Evolutionary conservation across 140 eudicot genomes (phyloP), one percentile per base, ranked within the genome.

Genomic region (Bidens hawaiensis): DNA sequence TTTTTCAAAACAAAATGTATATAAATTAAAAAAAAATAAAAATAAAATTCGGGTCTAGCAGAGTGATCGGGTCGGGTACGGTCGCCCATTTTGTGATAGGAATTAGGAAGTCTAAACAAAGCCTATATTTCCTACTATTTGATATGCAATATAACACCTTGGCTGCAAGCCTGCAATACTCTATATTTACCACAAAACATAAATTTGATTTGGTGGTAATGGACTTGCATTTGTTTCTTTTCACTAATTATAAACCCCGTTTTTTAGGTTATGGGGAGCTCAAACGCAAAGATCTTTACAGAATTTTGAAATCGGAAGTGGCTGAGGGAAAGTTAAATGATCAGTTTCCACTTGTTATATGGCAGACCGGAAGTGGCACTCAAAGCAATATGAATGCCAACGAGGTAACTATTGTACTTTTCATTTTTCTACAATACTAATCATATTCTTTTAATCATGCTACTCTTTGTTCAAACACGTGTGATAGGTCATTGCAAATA

Each of bases 351-450:
- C 74, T 91, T 60, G 98, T 91, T 24, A 82, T 91, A 42, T 91
- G 98, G 98, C 98, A 91, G 73, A 91, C 98, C 56, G n/a, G n/a
- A n/a, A n/a, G n/a, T n/a, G n/a, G n/a, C n/a, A n/a, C n/a, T n/a
- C n/a, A n/a, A n/a, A 91, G 96, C 64, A 91, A 91, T 70, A 87
- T 91, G 99, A 93, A 93, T 51, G 99, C 99, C 61, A 93, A 93
- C 33, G 99, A 91, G 98, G 98, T 91, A 63, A 62, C 55, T 28
- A 33, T 17, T 3, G 19, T 22, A 15, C 16, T 18, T 30, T 14
- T 23, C 33, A 10, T 16, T 68, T 34, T 1, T 40, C 48, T 22
- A 46, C 30, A 28, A 11, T 27, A 47, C 13, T 27, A 24, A 0
- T 14, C 64, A 38, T 24, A 38, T 10, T 12, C 2, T n/a, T n/a